These are phyloP conservation scores for Eimeria zaria DNA, from an alignment of 169 alveolate species.

Conservation along the genomic window DNA sequence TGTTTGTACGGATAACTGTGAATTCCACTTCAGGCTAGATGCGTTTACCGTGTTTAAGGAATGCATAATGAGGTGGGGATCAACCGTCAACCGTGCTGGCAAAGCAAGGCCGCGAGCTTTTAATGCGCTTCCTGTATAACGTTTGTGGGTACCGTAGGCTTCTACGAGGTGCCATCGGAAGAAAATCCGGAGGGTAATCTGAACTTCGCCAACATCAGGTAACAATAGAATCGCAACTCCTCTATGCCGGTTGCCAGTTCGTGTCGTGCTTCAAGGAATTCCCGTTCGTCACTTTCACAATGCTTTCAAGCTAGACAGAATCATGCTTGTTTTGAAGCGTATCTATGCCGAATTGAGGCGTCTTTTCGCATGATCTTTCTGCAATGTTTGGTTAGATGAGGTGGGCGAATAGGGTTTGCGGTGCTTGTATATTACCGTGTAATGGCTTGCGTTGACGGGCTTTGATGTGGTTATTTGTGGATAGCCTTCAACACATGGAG, in stretches of 20 bases:
- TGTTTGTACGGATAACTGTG: background rate
- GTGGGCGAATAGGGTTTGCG: background rate
- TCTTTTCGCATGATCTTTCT: background rate
- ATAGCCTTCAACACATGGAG: slow-evolving; percentile 93
- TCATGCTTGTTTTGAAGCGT: background rate
- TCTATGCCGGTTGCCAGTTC: background rate
- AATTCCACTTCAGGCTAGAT: background rate
- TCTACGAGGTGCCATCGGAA: slow-evolving; percentile 94
- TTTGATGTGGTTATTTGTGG: background rate
- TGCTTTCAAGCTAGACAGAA: background rate
- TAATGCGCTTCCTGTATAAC: background rate
- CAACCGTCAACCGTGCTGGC: background rate
- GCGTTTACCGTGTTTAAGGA: background rate
- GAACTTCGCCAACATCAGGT: slow-evolving; percentile 86
- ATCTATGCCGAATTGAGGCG: background rate
- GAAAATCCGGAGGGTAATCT: slow-evolving; percentile 91
- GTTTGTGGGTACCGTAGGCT: slow-evolving; percentile 86
- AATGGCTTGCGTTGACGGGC: background rate
- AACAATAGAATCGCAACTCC: slow-evolving; percentile 80
- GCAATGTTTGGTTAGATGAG: background rate
- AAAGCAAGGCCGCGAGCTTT: background rate
- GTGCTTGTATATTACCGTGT: background rate
- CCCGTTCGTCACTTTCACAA: background rate
- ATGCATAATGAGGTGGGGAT: background rate
- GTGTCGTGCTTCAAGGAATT: background rate